Conservation (phyloP, 2,329 filamentous ascomycete species). For the Trichoderma sp. region DNA sequence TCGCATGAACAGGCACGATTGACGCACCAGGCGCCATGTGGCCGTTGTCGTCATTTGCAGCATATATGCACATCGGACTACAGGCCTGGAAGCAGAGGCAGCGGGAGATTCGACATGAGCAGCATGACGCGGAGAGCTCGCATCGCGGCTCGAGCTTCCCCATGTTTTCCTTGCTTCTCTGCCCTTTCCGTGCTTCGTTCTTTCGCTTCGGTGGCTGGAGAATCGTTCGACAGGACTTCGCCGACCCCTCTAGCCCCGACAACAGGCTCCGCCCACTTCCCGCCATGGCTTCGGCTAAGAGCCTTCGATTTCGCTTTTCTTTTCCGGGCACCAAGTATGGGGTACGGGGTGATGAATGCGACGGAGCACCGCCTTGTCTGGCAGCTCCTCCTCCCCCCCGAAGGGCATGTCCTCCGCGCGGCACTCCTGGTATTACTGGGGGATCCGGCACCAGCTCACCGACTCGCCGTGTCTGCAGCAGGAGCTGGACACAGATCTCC, state of each 20-base stretch:
- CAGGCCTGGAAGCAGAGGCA: neutral
- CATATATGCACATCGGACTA: neutral
- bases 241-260: slow-evolving; percentile 14
- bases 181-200: too few species aligned
- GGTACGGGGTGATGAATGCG: too few species aligned
- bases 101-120: neutral
- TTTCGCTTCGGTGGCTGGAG: neutral
- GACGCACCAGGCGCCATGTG: neutral
- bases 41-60: neutral
- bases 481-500: slow-evolving; percentile 15
- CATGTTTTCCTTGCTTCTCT: neutral
- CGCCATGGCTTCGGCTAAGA: slow-evolving; percentile 3
- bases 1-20: neutral
- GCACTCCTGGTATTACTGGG: neutral
- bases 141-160: slow-evolving; percentile 10
- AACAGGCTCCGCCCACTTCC: slow-evolving; percentile 19
- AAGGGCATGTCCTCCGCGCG: too few species aligned
- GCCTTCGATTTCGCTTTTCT: neutral
- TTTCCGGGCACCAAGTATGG: neutral
- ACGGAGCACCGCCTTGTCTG: too few species aligned
- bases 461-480: slow-evolving; percentile 7
- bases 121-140: neutral
- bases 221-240: slow-evolving; percentile 10
- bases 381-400: too few species aligned
- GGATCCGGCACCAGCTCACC: neutral